A percentile compares a stretch with the other conserved stretches of the same genome.
These are phyloP conservation scores for Chloris gayana DNA, from an alignment of 176 grass and related monocot species.

Conservation along the genomic window DNA sequence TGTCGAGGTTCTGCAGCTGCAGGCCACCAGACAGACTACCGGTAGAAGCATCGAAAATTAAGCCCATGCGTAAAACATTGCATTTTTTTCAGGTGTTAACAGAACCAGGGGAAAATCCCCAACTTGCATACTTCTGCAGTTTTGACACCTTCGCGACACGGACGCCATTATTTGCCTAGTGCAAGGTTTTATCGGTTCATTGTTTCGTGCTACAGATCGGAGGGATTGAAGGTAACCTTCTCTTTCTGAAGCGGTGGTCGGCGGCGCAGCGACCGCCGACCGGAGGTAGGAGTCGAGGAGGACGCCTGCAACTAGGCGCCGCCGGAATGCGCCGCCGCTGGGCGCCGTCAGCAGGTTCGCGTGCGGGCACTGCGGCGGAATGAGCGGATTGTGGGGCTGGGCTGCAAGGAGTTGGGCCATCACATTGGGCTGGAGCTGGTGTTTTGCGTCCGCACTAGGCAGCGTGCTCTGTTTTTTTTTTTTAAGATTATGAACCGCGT, in stretches of 20 bases:
- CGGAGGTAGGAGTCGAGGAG: neutral
- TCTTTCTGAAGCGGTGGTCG: neutral
- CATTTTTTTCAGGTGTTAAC: neutral
- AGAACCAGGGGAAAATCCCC: neutral
- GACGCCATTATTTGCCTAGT: neutral
- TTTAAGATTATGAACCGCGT: no score
- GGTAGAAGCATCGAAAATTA: neutral
- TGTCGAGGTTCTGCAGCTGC: neutral
- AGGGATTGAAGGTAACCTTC: constrained; percentile 18
- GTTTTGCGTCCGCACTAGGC: no score
- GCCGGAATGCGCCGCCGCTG: no score
- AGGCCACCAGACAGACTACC: neutral
- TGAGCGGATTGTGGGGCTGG: neutral
- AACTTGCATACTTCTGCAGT: neutral
- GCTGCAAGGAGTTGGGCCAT: neutral
- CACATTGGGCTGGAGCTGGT: neutral
- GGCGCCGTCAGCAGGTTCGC: neutral
- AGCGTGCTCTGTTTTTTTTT: no score
- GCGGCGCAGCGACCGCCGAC: neutral
- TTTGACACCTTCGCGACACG: neutral
- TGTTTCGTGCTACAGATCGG: neutral
- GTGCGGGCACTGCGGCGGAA: no score
- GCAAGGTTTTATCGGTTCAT: neutral
- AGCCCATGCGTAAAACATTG: neutral
- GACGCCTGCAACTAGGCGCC: neutral